These are phyloP conservation scores for Cladosporium sp. DNA, from an alignment of 2,329 filamentous ascomycete genomes.

Conservation along the genomic window DNA sequence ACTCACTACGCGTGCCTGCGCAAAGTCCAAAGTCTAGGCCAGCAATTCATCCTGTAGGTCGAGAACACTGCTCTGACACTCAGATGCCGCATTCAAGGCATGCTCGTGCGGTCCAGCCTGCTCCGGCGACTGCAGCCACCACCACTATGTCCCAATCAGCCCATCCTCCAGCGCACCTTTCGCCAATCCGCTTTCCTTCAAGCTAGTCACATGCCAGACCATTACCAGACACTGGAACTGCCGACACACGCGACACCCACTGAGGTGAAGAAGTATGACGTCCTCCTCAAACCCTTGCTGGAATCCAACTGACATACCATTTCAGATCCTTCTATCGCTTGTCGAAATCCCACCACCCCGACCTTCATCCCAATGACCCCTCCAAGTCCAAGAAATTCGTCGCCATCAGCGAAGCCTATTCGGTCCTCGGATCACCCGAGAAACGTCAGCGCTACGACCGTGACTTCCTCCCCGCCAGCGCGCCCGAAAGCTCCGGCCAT, in stretches of 20 bases:
- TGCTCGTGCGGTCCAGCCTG: constrained; percentile 26
- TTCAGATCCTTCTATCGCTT: constrained; percentile 70
- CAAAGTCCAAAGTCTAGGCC: background rate
- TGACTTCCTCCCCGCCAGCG: constrained; percentile 45
- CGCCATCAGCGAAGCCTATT: constrained; percentile 35
- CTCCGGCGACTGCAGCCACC: constrained; percentile 22
- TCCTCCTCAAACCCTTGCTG: background rate
- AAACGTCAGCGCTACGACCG: constrained; percentile 80
- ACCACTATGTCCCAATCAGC: constrained; percentile 6
- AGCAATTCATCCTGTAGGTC: background rate
- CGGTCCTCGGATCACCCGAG: constrained; percentile 45
- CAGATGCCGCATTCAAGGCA: constrained; percentile 23
- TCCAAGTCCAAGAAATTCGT: constrained; percentile 61
- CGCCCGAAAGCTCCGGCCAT: constrained; percentile 30
- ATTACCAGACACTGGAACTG: constrained; percentile 81
- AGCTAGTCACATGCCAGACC: constrained; percentile 46
- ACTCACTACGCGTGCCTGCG: background rate
- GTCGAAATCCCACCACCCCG: constrained; percentile 87
- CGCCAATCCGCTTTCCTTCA: constrained; percentile 43
- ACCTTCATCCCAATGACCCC: constrained; percentile 75
- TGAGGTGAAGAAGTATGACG: constrained; percentile 74
- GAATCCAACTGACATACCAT: background rate
- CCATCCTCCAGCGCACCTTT: constrained; percentile 3
- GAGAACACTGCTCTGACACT: background rate
- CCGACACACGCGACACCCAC: constrained; percentile 58